Evolutionary conservation across 352 stramenopile species (phyloP).

Genomic region (Phytophthora chlamydospora): DNA sequence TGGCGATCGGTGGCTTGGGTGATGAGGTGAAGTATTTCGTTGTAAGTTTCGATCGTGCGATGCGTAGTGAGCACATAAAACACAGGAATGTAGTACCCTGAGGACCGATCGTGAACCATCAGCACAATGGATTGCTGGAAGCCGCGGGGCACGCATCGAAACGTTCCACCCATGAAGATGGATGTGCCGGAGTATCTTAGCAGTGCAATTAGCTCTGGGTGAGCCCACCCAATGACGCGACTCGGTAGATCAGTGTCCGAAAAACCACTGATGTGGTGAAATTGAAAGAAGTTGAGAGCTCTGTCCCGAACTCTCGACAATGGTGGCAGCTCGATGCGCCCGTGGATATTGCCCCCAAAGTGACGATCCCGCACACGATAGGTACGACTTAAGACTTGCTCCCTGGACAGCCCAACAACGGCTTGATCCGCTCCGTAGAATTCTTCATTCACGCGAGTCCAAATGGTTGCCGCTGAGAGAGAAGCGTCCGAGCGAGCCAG

Average conservation of each 20-base stretch:
- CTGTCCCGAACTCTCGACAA: neutral
- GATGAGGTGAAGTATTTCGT: neutral
- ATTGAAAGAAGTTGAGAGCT: neutral
- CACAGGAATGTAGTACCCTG: neutral
- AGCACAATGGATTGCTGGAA: conserved; percentile 1
- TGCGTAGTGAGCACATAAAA: conserved; percentile 6
- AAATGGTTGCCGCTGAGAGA: neutral
- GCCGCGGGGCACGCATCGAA: conserved; percentile 1
- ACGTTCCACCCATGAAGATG: conserved; percentile 4
- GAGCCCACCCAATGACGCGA: conserved; percentile 28
- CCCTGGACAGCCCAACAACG: neutral
- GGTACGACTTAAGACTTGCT: neutral
- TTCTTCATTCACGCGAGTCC: neutral
- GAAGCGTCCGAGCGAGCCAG: neutral
- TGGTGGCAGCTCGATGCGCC: neutral
- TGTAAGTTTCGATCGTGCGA: neutral
- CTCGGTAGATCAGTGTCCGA: neutral
- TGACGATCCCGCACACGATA: neutral
- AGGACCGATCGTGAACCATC: neutral
- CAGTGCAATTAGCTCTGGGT: conserved; percentile 14
- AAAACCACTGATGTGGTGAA: neutral
- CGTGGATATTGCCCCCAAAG: conserved; percentile 2
- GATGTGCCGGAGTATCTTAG: neutral
- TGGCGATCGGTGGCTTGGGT: neutral
- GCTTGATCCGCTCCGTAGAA: neutral